A percentile compares a stretch with the other conserved stretches of the same genome.
Evolutionary conservation across 1,139 yeast genomes (phyloP).

Genomic region (Barnettozyma hawaiiensis): DNA sequence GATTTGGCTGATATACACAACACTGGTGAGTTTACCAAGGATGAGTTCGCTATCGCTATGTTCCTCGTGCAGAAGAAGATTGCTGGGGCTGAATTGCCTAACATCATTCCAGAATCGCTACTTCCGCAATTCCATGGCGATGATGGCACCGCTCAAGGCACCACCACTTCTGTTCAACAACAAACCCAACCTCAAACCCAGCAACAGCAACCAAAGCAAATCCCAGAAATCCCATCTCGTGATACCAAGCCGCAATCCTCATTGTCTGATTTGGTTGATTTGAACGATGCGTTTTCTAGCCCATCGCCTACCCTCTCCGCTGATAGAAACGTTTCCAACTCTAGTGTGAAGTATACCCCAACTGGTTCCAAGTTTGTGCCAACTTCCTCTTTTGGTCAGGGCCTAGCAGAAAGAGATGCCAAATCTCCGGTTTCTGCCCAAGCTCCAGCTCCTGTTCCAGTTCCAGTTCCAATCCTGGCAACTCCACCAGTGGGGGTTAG

Average conservation of each 20-base stretch:
- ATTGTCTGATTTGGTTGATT: constrained; percentile 60
- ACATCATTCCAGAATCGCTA: constrained; percentile 52
- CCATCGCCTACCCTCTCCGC: constrained; percentile 31
- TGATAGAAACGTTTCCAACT: constrained; percentile 29
- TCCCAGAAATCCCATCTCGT: constrained; percentile 31
- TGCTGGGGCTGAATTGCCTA: constrained; percentile 73
- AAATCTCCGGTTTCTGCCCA: constrained; percentile 16
- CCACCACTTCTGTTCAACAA: constrained; percentile 13
- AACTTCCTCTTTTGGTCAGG: constrained; percentile 56
- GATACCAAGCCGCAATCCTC: constrained; percentile 43
- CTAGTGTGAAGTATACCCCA: constrained; percentile 25
- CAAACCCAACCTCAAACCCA: constrained; percentile 12
- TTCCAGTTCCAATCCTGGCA: constrained; percentile 21
- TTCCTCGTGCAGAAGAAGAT: constrained; percentile 81
- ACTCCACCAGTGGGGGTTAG: constrained; percentile 17
- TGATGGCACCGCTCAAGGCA: neutral
- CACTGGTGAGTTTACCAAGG: constrained; percentile 72
- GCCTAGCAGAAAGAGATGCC: constrained; percentile 37
- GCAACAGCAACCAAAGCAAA: constrained; percentile 14
- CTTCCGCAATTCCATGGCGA: constrained; percentile 25
- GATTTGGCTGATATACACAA: constrained; percentile 89
- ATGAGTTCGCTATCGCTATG: constrained; percentile 92
- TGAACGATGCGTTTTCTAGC: constrained; percentile 42
- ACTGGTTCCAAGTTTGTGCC: constrained; percentile 36
- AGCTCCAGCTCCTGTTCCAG: constrained; percentile 22